Evolutionary conservation across 2,329 filamentous ascomycete species (phyloP).

Genomic region (Sporothrix dimorphospora): DNA sequence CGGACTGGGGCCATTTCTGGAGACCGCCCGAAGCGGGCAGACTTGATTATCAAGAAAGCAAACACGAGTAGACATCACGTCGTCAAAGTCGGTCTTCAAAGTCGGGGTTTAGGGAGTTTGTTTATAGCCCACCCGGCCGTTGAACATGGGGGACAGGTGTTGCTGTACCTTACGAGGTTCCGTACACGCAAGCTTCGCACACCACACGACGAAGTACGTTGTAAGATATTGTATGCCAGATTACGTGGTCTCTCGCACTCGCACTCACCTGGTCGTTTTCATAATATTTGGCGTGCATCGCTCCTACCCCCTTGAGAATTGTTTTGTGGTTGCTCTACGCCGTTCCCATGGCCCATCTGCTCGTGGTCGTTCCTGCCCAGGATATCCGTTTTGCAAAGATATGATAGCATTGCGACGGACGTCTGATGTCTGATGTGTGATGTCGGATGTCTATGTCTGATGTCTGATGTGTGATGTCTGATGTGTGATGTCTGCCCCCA

Average conservation of each 20-base stretch:
- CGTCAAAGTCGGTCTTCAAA: neutral
- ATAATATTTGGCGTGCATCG: neutral
- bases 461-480: too few species aligned
- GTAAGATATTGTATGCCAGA: too few species aligned
- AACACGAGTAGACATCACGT: neutral
- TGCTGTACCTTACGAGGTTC: too few species aligned
- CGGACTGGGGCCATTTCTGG: neutral
- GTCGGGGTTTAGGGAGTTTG: neutral
- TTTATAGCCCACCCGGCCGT: neutral
- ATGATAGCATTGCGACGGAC: neutral
- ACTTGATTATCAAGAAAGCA: neutral
- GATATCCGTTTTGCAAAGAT: neutral
- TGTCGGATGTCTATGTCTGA: too few species aligned
- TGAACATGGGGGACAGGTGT: too few species aligned
- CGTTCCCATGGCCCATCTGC: neutral
- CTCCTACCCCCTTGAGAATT: neutral
- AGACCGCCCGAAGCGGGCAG: slow-evolving; percentile 2
- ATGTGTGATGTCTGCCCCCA: neutral
- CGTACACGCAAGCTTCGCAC: too few species aligned
- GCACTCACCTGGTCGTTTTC: neutral
- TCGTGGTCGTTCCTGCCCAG: neutral
- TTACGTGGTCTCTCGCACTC: neutral
- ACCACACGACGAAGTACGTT: too few species aligned
- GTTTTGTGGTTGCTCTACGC: neutral
- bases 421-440: too few species aligned